Percentiles rank a stretch among this genome's conserved stretches.
Conservation (phyloP, 78 protist genomes). For the Bigelowiella natans region DNA sequence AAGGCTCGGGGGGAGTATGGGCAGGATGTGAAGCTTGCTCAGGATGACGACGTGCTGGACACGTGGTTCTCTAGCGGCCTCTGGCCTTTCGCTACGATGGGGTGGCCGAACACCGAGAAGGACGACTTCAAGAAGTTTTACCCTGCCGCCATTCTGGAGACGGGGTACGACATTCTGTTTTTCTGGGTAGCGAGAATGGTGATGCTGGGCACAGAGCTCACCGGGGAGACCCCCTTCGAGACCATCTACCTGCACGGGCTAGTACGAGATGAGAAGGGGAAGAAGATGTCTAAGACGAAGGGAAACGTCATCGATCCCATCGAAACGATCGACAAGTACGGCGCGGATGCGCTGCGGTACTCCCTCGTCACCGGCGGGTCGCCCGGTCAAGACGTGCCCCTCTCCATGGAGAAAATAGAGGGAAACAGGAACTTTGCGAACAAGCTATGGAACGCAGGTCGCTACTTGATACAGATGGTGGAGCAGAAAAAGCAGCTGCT, state of each 20-base stretch:
- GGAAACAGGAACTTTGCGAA: not conserved
- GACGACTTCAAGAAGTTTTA: not conserved
- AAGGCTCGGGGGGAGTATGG: not conserved
- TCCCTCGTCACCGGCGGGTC: not conserved
- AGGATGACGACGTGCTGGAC: conserved; percentile 98
- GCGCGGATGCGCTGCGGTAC: not conserved
- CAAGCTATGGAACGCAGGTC: not conserved
- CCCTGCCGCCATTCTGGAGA: conserved; percentile 71
- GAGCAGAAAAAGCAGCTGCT: too few species aligned
- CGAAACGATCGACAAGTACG: conserved; percentile 39
- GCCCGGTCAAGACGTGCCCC: not conserved
- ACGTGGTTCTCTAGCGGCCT: conserved; percentile 98
- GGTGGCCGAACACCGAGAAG: conserved; percentile 80
- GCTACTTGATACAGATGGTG: not conserved
- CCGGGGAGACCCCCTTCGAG: conserved; percentile 37
- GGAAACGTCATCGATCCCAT: conserved; percentile 97
- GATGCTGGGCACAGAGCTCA: conserved; percentile 59
- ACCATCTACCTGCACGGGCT: conserved; percentile 42
- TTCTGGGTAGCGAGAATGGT: conserved; percentile 99
- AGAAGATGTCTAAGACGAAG: conserved; percentile 86
- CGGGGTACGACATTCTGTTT: conserved; percentile 98
- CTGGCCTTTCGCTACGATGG: conserved; percentile 92
- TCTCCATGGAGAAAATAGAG: not conserved
- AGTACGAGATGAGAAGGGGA: conserved; percentile 85
- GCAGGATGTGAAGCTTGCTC: not conserved